Conservation (phyloP, 192 early-diverging fungal species). For the Backusella luteola region DNA sequence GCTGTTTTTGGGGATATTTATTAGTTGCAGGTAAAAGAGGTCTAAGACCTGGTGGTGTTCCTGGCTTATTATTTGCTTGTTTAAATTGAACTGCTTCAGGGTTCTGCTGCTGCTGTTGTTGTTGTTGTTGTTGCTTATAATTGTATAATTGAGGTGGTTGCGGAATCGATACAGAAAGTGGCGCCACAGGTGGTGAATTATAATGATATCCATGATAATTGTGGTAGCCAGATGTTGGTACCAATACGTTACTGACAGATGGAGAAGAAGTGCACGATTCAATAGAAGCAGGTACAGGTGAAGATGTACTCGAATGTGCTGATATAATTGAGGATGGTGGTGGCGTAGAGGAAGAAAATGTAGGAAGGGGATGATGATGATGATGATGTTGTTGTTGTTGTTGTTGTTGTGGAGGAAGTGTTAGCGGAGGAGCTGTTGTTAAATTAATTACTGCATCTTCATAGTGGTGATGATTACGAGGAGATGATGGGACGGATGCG, state of each 20-base stretch:
- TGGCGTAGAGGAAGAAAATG: slow-evolving; percentile 1
- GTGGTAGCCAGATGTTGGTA: background rate
- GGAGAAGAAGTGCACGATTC: background rate
- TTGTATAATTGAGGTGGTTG: slow-evolving; percentile 14
- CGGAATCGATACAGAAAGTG: background rate
- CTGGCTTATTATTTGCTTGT: background rate
- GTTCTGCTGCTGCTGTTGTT: background rate
- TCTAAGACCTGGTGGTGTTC: background rate
- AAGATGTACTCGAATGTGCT: background rate
- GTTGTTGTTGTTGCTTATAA: background rate
- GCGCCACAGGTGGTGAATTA: background rate
- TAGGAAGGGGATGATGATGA: background rate
- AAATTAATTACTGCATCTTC: slow-evolving; percentile 1
- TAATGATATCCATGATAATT: background rate
- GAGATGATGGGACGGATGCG: slow-evolving; percentile 13
- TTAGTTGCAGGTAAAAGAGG: slow-evolving; percentile 13
- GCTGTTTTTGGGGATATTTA: background rate
- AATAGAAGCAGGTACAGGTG: background rate
- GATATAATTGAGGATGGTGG: background rate
- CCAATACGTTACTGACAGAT: background rate
- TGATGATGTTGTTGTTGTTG: background rate
- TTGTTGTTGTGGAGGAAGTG: background rate
- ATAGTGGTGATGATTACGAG: background rate
- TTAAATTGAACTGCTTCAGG: background rate
- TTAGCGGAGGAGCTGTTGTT: background rate